phyloP scores from a whole-genome alignment of 108 stramenopile genomes.

The Aurantiochytrium sp. region DNA sequence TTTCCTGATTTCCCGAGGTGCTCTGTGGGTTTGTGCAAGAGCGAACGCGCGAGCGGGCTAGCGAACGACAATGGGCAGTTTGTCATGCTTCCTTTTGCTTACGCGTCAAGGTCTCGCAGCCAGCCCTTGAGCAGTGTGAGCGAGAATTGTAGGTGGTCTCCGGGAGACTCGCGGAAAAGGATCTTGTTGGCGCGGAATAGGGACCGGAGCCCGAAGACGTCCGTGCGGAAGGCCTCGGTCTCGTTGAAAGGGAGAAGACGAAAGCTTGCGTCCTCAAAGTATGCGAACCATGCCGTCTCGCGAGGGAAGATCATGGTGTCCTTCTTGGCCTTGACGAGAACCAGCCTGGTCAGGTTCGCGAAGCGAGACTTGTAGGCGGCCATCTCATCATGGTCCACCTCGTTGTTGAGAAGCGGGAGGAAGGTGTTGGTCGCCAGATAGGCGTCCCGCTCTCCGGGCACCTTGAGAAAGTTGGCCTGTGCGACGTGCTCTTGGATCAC shows the following conservation, averaged over 20 bases:
- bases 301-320: slow-evolving; percentile 72
- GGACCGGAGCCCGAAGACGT: slow-evolving; percentile 66
- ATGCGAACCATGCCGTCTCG: slow-evolving; percentile 72
- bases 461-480: slow-evolving; percentile 69
- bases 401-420: slow-evolving; percentile 68
- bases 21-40: too few relatives aligned
- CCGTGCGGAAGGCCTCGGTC: slow-evolving; percentile 63
- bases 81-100: too few relatives aligned
- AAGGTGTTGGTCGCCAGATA: slow-evolving; percentile 57
- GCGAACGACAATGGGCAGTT: too few relatives aligned
- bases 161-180: slow-evolving; percentile 56
- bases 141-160: slow-evolving; percentile 66
- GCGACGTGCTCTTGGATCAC: slow-evolving; percentile 62
- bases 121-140: background rate
- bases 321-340: slow-evolving; percentile 62
- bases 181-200: slow-evolving; percentile 64
- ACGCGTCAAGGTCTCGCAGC: background rate
- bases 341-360: slow-evolving; percentile 55
- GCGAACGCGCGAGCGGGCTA: too few relatives aligned
- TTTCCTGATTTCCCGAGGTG: too few relatives aligned
- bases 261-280: slow-evolving; percentile 57
- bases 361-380: slow-evolving; percentile 54
- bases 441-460: slow-evolving; percentile 36
- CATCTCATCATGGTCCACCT: slow-evolving; percentile 45
- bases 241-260: slow-evolving; percentile 56